Evolutionary conservation across 345 rosid species (phyloP), one percentile per base, ranked within the genome.

Genomic region (Firmiana major): DNA sequence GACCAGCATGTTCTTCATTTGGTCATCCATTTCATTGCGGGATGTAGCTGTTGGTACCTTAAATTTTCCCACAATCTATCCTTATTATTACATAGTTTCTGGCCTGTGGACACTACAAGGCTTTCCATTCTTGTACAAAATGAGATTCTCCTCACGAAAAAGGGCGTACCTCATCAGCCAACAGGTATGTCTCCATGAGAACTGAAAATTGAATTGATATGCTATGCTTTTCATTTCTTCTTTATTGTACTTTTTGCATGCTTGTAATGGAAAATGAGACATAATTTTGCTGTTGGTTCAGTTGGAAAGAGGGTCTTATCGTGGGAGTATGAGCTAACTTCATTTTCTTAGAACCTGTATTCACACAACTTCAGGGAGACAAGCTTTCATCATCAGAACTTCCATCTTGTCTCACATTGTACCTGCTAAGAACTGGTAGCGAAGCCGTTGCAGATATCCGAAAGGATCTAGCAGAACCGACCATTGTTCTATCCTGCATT

Each of bases 391-490:
- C 90, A 54, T 89, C 98, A 1, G 97, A 93, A 84, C 92, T 95
- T 67, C 84, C 85, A 67, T 88, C 89, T 75, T 85, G 92, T 84
- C 92, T 87, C 65, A 45, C 77, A 43, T 88, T 91, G 57, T 87
- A 93, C 81, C 97, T 83, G 84, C 79, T 88, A 71, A 93, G 93
- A 75, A 96, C 98, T 9, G 97, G 94, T 53, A 92, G 86, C 4
- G 98, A 85, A 72, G 97, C 97, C 5, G 87, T 82, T 3, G 94
- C 81, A 63, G 97, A 87, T 75, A 93, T 91, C 38, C 97, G 87
- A 74, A 96, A 96, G 22, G 99, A 96, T 84, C 94, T 89, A 2
- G 98, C 94, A 46, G 97, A 78, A 59, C 97, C 97, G 79, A 90
- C 83, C 85, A 88, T 63, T 51, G 87, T 90, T 83, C 83, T 88